Conservation (phyloP, 2,329 filamentous ascomycete genomes). For the Aspergillus eucalypticola region DNA sequence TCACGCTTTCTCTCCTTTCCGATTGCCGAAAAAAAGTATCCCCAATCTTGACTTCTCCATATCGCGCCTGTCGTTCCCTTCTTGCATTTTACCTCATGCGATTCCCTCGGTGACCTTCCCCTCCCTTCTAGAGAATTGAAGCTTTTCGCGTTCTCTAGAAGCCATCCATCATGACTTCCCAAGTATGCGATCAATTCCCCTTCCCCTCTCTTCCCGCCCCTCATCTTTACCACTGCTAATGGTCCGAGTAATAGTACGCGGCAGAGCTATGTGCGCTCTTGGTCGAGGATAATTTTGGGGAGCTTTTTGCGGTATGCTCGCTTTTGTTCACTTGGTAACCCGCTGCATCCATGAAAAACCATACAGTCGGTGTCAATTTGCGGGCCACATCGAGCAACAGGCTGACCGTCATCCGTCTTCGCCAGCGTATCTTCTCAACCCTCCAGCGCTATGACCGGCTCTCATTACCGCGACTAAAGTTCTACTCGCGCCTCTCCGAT, state of each 20-base stretch:
- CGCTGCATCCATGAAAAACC: not conserved
- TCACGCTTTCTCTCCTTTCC: not conserved
- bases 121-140: conserved; percentile 68
- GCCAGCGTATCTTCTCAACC: conserved; percentile 77
- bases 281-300: conserved; percentile 85
- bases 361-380: not conserved
- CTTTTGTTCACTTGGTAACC: not conserved
- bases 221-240: conserved; percentile 27
- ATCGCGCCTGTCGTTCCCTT: not conserved
- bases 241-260: conserved; percentile 56
- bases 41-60: not conserved
- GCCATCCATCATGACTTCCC: conserved; percentile 54
- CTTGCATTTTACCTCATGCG: conserved; percentile 28
- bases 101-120: conserved; percentile 63
- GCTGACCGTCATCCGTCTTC: conserved; percentile 9
- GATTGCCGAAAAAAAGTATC: conserved; percentile 11
- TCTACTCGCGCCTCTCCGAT: conserved; percentile 70
- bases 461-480: conserved; percentile 66
- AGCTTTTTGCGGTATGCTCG: conserved; percentile 79
- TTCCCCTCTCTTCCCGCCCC: not conserved
- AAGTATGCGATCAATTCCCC: conserved; percentile 49
- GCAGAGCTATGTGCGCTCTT: conserved; percentile 88
- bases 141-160: conserved; percentile 76
- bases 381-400: not conserved
- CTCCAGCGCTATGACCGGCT: conserved; percentile 79